Percentiles rank a stretch among this genome's conserved stretches.
Evolutionary conservation across 2,329 filamentous ascomycete species (phyloP).

Genomic region (Harringtonia lauricola): DNA sequence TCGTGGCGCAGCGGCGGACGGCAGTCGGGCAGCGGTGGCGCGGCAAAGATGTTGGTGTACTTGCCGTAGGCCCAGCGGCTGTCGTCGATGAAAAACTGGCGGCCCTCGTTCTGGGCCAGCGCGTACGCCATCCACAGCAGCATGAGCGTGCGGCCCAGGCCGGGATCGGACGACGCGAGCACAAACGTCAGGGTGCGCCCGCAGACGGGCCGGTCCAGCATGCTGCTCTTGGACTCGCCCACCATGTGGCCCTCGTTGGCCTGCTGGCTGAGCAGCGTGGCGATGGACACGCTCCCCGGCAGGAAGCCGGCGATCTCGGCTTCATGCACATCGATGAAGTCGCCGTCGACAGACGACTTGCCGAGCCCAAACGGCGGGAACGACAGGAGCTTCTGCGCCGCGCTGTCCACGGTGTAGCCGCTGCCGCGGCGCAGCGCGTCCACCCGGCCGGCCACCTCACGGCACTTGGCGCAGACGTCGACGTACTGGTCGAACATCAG

Average conservation of each 20-base stretch:
- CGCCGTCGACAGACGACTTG: conserved; percentile 43
- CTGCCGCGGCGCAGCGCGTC: conserved; percentile 29
- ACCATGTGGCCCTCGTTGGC: conserved; percentile 26
- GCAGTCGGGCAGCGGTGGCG: conserved; percentile 55
- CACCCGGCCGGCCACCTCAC: conserved; percentile 50
- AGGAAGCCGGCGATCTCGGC: conserved; percentile 56
- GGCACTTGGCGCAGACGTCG: conserved; percentile 57
- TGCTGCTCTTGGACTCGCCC: conserved; percentile 28
- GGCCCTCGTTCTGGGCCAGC: conserved; percentile 59
- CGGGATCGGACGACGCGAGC: conserved; percentile 63
- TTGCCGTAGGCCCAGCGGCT: conserved; percentile 71
- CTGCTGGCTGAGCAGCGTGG: conserved; percentile 16
- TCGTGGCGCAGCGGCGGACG: conserved; percentile 61
- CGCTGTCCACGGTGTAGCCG: neutral
- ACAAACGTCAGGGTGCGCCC: conserved; percentile 65
- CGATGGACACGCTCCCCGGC: conserved; percentile 31
- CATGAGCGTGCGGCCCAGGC: conserved; percentile 67
- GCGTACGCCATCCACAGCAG: conserved; percentile 78
- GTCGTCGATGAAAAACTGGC: conserved; percentile 78
- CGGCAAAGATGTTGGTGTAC: conserved; percentile 61
- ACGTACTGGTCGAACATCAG: conserved; percentile 54
- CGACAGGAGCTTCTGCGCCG: neutral
- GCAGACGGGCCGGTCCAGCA: conserved; percentile 47
- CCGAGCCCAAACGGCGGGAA: conserved; percentile 14
- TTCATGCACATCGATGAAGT: conserved; percentile 65